These are phyloP conservation scores for Fusarium decemcellulare DNA, from an alignment of 2,329 filamentous ascomycete genomes.

Conservation along the genomic window DNA sequence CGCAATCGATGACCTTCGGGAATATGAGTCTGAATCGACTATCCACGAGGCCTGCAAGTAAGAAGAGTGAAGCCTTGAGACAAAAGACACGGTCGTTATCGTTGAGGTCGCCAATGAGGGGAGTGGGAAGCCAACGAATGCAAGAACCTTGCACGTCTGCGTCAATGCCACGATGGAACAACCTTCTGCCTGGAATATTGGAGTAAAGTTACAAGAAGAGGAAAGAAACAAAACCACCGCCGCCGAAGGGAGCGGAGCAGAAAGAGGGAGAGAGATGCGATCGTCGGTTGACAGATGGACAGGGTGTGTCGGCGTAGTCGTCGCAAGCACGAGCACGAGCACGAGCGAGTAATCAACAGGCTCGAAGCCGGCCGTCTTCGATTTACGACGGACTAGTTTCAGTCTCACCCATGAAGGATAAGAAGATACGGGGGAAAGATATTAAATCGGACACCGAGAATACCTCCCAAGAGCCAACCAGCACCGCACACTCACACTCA, in stretches of 20 bases:
- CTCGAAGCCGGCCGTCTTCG: constrained; percentile 11
- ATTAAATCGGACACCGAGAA: constrained; percentile 31
- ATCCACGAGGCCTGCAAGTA: background rate
- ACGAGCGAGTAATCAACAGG: constrained; percentile 15
- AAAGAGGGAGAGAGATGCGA: background rate
- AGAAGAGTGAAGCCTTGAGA: background rate
- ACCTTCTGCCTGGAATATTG: constrained; percentile 2
- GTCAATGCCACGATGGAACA: constrained; percentile 1
- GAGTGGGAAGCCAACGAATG: background rate
- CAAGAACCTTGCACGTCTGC: constrained; percentile 2
- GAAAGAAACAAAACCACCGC: background rate
- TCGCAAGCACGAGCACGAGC: constrained; percentile 13
- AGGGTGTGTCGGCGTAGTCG: constrained; percentile 15
- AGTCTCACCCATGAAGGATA: constrained; percentile 17
- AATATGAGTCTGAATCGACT: background rate
- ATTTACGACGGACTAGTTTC: constrained; percentile 25
- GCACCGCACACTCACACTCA: constrained; percentile 1
- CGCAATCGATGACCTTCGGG: background rate
- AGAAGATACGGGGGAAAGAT: constrained; percentile 30
- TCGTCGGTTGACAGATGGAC: constrained; percentile 4
- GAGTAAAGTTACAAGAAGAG: background rate
- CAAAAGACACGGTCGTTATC: background rate
- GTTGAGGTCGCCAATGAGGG: background rate
- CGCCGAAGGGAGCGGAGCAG: constrained; percentile 6
- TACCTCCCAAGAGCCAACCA: constrained; percentile 11